These are phyloP conservation scores for Cercospora citrullina DNA, from an alignment of 2,329 filamentous ascomycete genomes.

Conservation along the genomic window DNA sequence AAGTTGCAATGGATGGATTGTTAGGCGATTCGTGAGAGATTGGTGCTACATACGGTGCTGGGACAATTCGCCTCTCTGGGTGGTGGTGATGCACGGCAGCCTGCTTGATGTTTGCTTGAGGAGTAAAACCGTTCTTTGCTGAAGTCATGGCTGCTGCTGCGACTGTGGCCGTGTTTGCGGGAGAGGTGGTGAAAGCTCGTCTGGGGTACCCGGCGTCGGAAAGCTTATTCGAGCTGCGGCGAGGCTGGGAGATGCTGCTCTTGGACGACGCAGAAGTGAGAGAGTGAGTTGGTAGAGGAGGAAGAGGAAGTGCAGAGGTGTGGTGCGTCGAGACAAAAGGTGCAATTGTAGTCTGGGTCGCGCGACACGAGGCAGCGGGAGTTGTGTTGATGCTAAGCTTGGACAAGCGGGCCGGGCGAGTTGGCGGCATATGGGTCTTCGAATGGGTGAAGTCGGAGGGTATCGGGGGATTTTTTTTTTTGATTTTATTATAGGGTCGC, in stretches of 20 bases:
- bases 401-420: slow-evolving; percentile 5
- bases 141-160: slow-evolving; percentile 9
- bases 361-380: slow-evolving; percentile 6
- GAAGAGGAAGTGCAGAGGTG: slow-evolving; percentile 3
- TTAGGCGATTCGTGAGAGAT: background rate
- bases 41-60: slow-evolving; percentile 27
- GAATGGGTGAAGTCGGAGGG: slow-evolving; percentile 16
- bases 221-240: background rate
- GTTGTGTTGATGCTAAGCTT: background rate
- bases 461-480: slow-evolving; percentile 10
- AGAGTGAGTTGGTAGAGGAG: background rate
- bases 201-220: background rate
- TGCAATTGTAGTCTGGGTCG: background rate
- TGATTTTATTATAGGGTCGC: background rate
- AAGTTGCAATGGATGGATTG: background rate
- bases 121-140: slow-evolving; percentile 26
- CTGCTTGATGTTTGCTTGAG: slow-evolving; percentile 40
- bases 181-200: slow-evolving; percentile 7
- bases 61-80: slow-evolving; percentile 37
- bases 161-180: slow-evolving; percentile 11
- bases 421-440: slow-evolving; percentile 13
- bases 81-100: slow-evolving; percentile 33
- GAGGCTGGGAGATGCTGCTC: slow-evolving; percentile 1
- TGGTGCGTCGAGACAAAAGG: background rate
- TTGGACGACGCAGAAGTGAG: slow-evolving; percentile 4